Base-by-base conservation (phyloP, 495 filamentous ascomycete genomes). In the Aspergillus bertholletiae region DNA sequence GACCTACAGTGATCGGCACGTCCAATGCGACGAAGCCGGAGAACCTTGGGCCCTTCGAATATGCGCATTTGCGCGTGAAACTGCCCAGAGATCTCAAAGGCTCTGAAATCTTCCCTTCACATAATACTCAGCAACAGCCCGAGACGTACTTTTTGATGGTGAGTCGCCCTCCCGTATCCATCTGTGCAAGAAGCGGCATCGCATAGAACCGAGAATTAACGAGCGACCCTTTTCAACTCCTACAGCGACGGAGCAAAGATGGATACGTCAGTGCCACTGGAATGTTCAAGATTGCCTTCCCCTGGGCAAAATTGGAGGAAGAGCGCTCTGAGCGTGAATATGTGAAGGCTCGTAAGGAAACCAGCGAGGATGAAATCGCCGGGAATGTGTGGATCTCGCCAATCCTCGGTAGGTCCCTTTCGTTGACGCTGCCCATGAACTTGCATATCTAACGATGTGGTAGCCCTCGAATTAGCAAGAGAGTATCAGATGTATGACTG, bases 251-350 rank as follows among this genome's bases (percentile, higher is more conserved):
- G 54, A 96, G 91, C 75, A 86, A 85, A 66, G 94, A 98, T 74
- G 95, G 95, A 35, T 97, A 79, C 65, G 84, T 98, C 35, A 96
- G 91, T 62, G 92, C 94, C 6, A 97, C 94, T 49, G 94, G 95
- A 66, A 97, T 98, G 95, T 98, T 97, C 80, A 98, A 97, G 74
- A 95, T 95, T 52, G 90, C 93, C 6, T 98, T 97, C 69, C 94
- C 94, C 3, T 97, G 92, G 80, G 91, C 94, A 13, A 86, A 87
- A 54, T 72, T 81, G 27, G 82, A 84, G 7, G 95, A 98, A 66
- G 94, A 98, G 71, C 84, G 87, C 56, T 75, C 74, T 7, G 94
- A 98, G 78, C 87, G 92, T 56, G 88, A 86, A 57, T 93, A 90
- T 60, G 80, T 97, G 64, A 96, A 94, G 70, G 61, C 71, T 8